These are phyloP conservation scores for Kodamaea neixiangensis DNA, from an alignment of 805 yeast species.

Conservation along the genomic window DNA sequence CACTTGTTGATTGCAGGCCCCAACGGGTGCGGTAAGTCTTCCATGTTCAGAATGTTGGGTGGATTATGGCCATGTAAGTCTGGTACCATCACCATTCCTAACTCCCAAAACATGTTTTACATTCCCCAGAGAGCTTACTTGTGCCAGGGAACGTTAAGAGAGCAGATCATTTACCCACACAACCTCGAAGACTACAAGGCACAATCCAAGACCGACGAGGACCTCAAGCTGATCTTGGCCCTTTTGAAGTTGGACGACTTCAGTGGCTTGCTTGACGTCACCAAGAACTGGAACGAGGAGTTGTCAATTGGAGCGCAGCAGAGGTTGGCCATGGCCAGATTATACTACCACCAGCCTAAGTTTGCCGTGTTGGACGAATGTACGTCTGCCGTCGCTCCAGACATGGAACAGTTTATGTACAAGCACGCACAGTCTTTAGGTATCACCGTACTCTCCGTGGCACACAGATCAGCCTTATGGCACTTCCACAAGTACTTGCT, in stretches of 20 bases:
- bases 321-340: slow-evolving; percentile 87
- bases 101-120: slow-evolving; percentile 70
- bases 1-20: slow-evolving; percentile 92
- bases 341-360: slow-evolving; percentile 87
- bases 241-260: slow-evolving; percentile 63
- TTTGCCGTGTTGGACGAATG: slow-evolving; percentile 96
- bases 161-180: slow-evolving; percentile 88
- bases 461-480: slow-evolving; percentile 92
- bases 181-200: slow-evolving; percentile 56
- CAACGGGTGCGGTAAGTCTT: slow-evolving; percentile 94
- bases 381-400: slow-evolving; percentile 90
- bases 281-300: slow-evolving; percentile 83
- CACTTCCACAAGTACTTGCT: slow-evolving; percentile 81
- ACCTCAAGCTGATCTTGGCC: slow-evolving; percentile 53
- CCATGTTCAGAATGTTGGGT: slow-evolving; percentile 85
- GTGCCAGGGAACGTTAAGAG: slow-evolving; percentile 76
- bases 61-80: slow-evolving; percentile 86
- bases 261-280: slow-evolving; percentile 47
- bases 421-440: slow-evolving; percentile 75
- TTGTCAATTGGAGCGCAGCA: slow-evolving; percentile 91
- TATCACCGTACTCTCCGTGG: slow-evolving; percentile 83
- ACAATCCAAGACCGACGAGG: slow-evolving; percentile 47
- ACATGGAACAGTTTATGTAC: slow-evolving; percentile 89
- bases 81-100: slow-evolving; percentile 64
- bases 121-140: slow-evolving; percentile 92